Evolutionary conservation across 257 asterid genomes (phyloP).

Genomic region (Ehretia macrophylla): DNA sequence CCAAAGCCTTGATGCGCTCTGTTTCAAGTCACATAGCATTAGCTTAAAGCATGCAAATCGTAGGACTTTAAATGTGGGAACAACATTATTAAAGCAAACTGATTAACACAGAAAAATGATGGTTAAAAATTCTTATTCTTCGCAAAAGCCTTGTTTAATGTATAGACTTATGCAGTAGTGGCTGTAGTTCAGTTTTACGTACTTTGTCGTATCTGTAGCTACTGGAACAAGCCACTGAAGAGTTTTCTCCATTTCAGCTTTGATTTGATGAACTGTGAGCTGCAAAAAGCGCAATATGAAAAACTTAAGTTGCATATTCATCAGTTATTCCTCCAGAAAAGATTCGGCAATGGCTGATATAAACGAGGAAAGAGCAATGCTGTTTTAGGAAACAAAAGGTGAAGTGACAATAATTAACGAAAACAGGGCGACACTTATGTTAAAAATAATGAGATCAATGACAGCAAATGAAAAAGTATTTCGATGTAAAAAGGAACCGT

Average conservation of each 20-base stretch:
- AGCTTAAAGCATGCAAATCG: neutral
- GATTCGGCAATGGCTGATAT: too few species aligned
- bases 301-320: neutral
- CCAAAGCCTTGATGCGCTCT: slow-evolving; percentile 99
- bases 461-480: too few species aligned
- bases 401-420: neutral
- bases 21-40: slow-evolving; percentile 16
- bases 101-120: too few species aligned
- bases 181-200: slow-evolving; percentile 10
- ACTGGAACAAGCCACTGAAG: slow-evolving; percentile 95
- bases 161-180: neutral
- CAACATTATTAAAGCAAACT: too few species aligned
- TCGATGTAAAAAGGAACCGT: too few species aligned
- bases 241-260: slow-evolving; percentile 93
- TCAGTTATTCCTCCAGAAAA: neutral
- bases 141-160: slow-evolving; percentile 17
- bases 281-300: slow-evolving; percentile 25
- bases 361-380: too few species aligned
- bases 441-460: too few species aligned
- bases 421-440: too few species aligned
- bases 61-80: too few species aligned
- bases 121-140: too few species aligned
- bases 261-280: slow-evolving; percentile 76
- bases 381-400: neutral
- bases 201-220: slow-evolving; percentile 92